phyloP scores from a whole-genome alignment of 1,284 basidiomycete genomes.

The Microstroma glucosiphilum region DNA sequence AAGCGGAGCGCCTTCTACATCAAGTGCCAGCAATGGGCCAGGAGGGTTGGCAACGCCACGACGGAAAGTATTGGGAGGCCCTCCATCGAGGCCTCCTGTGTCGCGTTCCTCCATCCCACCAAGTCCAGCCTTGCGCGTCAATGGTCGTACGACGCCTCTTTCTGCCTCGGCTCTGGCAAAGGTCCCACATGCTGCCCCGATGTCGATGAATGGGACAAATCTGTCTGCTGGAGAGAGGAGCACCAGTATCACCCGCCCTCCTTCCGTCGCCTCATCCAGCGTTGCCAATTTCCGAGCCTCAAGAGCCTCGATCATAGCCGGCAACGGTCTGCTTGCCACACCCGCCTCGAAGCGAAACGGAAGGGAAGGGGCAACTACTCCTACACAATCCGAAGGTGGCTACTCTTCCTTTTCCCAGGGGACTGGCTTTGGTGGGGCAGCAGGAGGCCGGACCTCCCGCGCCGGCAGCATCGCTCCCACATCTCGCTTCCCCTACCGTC shows the following conservation, averaged over 20 bases:
- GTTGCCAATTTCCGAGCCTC: constrained; percentile 29
- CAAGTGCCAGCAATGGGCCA: not conserved
- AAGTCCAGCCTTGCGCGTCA: constrained; percentile 5
- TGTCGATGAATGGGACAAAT: not conserved
- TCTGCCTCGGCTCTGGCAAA: constrained; percentile 40
- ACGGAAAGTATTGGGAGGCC: no score
- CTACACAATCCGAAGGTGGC: not conserved
- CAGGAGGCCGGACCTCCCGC: not conserved
- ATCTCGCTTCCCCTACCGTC: constrained; percentile 58
- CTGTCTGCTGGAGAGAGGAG: not conserved
- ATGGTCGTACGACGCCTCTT: constrained; percentile 35
- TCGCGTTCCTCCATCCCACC: no score
- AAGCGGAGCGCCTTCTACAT: constrained; percentile 13
- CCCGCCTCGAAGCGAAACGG: not conserved
- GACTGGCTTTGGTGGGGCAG: not conserved
- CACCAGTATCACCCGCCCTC: not conserved
- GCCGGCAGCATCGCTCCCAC: constrained; percentile 2
- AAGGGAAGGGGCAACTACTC: not conserved
- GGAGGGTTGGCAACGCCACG: no score
- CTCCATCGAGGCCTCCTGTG: no score
- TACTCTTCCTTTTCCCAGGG: not conserved
- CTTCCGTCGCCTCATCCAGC: constrained; percentile 23
- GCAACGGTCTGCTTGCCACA: not conserved
- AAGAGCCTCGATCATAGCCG: constrained; percentile 9
- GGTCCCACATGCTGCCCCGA: constrained; percentile 28